Evolutionary conservation across 257 asterid species (phyloP).

Genomic region (Petrea volubilis): DNA sequence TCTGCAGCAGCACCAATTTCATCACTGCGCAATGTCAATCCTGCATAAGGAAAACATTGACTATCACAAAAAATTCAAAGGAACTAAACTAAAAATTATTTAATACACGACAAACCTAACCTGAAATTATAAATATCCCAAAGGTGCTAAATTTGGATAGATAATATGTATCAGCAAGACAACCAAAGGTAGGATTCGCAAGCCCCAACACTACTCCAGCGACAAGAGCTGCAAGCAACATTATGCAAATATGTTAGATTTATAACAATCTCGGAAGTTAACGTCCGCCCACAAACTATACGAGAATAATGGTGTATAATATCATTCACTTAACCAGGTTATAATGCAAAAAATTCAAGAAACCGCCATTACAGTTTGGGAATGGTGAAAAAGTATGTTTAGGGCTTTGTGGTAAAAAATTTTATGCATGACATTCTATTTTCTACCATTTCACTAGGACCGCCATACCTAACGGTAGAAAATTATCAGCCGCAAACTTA

Average conservation of each 20-base stretch:
- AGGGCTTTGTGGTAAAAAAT: not conserved
- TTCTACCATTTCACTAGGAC: no score
- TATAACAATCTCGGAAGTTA: not conserved
- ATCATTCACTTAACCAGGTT: not conserved
- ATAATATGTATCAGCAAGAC: conserved; percentile 73
- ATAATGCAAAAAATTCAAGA: conserved; percentile 1
- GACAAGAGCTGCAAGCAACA: conserved; percentile 67
- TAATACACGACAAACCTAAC: conserved; percentile 33
- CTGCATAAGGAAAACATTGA: conserved; percentile 37
- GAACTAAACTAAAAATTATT: not conserved
- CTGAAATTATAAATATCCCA: conserved; percentile 84
- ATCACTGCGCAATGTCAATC: conserved; percentile 78
- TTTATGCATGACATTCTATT: no score
- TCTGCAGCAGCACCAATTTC: conserved; percentile 87
- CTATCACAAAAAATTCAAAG: not conserved
- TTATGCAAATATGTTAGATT: conserved; percentile 17
- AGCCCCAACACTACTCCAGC: conserved; percentile 83
- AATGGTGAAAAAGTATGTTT: not conserved
- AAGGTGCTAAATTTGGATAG: conserved; percentile 83
- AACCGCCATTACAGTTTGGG: not conserved
- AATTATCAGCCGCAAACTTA: conserved; percentile 61
- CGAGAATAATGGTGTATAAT: no score
- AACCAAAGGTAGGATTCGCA: conserved; percentile 82
- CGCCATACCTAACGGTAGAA: conserved; percentile 73
- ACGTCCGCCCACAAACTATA: not conserved